Evolutionary conservation across 371 early-diverging fungal species (phyloP).

Genomic region (Mucor irregularis): DNA sequence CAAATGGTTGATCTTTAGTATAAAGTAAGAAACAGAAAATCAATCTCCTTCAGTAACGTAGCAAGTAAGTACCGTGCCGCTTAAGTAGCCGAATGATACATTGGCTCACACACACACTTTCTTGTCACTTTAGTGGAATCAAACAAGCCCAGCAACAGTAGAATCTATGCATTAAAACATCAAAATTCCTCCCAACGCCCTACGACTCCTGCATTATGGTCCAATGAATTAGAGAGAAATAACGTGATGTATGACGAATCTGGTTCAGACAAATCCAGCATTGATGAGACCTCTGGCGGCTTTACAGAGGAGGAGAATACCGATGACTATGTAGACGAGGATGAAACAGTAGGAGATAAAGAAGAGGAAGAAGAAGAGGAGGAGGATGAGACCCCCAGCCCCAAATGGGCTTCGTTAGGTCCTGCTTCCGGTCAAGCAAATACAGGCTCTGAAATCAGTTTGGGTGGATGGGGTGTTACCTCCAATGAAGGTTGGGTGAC

Average conservation of each 20-base stretch:
- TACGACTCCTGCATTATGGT: slow-evolving; percentile 20
- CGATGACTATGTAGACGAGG: neutral
- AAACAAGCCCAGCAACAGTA: neutral
- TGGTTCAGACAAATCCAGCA: neutral
- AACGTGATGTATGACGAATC: neutral
- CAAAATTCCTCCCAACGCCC: neutral
- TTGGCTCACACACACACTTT: no score
- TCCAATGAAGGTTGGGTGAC: neutral
- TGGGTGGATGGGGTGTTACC: slow-evolving; percentile 35
- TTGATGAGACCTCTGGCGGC: neutral
- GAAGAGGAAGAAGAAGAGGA: slow-evolving; percentile 1
- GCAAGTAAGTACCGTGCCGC: no score
- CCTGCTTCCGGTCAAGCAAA: neutral
- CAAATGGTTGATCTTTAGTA: neutral
- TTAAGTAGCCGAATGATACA: no score
- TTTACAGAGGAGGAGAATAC: neutral
- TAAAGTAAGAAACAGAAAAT: neutral
- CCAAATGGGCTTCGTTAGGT: neutral
- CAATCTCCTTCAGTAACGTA: no score
- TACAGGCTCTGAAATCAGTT: slow-evolving; percentile 4
- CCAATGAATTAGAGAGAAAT: neutral
- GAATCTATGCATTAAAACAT: neutral
- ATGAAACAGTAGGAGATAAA: neutral
- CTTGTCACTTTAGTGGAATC: neutral
- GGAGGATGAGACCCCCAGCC: neutral